These are phyloP conservation scores for Macroventuria anomochaeta DNA, from an alignment of 2,329 filamentous ascomycete species.

Conservation along the genomic window DNA sequence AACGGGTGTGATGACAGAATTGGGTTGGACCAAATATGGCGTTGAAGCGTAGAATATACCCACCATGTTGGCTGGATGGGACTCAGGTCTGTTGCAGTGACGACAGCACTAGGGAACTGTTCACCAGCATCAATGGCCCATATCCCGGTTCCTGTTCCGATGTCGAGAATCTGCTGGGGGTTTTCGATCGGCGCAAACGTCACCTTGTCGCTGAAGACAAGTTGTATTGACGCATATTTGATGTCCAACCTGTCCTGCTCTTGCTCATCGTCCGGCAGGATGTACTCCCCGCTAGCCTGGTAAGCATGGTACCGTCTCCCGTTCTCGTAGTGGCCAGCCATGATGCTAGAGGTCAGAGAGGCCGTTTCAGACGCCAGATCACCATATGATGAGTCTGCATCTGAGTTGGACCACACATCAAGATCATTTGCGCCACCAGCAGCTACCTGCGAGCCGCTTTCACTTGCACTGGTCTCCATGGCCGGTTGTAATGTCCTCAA, in stretches of 20 bases:
- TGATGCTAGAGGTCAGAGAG: constrained; percentile 35
- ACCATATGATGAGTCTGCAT: constrained; percentile 31
- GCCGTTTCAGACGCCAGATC: constrained; percentile 34
- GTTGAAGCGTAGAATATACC: background rate
- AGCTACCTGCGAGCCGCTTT: constrained; percentile 11
- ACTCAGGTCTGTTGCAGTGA: constrained; percentile 43
- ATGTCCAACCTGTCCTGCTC: constrained; percentile 33
- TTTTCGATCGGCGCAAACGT: constrained; percentile 35
- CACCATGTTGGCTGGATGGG: constrained; percentile 44
- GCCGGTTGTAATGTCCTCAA: background rate
- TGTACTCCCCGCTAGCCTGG: constrained; percentile 25
- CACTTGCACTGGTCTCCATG: constrained; percentile 22
- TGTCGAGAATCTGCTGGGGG: constrained; percentile 38
- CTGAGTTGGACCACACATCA: constrained; percentile 24
- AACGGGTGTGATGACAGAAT: background rate
- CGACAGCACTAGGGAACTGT: constrained; percentile 28
- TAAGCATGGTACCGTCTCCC: constrained; percentile 36
- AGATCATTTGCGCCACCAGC: constrained; percentile 14
- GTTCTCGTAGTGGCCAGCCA: constrained; percentile 39
- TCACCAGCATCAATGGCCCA: constrained; percentile 47
- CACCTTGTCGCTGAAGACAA: constrained; percentile 37
- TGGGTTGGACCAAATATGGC: background rate
- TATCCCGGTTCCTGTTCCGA: constrained; percentile 42
- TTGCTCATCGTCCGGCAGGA: constrained; percentile 36
- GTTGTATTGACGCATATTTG: constrained; percentile 34